Conservation (phyloP, 2,329 filamentous ascomycete genomes). For the Alternaria burnsii region DNA sequence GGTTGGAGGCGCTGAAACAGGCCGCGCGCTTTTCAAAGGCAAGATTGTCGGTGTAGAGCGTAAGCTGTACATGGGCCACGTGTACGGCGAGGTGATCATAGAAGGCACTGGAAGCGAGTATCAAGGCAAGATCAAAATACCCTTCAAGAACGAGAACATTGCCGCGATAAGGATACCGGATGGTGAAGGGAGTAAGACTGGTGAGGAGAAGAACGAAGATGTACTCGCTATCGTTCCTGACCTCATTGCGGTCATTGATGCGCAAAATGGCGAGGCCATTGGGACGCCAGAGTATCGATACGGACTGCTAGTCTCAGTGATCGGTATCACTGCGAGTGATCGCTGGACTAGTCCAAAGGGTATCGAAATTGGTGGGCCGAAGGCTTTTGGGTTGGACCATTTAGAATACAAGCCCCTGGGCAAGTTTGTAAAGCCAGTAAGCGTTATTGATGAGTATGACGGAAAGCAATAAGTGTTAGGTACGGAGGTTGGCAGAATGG, state of each 20-base stretch:
- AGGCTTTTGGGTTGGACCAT: slow-evolving; percentile 59
- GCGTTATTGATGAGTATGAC: slow-evolving; percentile 62
- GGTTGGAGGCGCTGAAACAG: slow-evolving; percentile 50
- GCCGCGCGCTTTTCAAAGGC: slow-evolving; percentile 55
- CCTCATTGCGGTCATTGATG: slow-evolving; percentile 60
- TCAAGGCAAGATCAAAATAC: slow-evolving; percentile 66
- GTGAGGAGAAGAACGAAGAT: slow-evolving; percentile 48
- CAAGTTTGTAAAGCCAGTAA: slow-evolving; percentile 61
- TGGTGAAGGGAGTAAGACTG: slow-evolving; percentile 30
- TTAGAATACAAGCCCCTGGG: slow-evolving; percentile 62
- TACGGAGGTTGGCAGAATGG: neutral
- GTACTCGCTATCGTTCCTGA: slow-evolving; percentile 61
- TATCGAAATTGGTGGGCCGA: slow-evolving; percentile 61
- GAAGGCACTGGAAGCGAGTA: slow-evolving; percentile 40
- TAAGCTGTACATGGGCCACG: slow-evolving; percentile 52
- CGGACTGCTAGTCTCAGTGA: slow-evolving; percentile 60
- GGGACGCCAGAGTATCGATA: slow-evolving; percentile 66
- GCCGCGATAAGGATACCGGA: slow-evolving; percentile 57
- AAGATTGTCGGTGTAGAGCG: slow-evolving; percentile 57
- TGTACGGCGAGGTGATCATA: slow-evolving; percentile 54
- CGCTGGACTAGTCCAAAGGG: slow-evolving; percentile 62
- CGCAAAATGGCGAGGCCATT: slow-evolving; percentile 59
- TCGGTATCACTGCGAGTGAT: slow-evolving; percentile 64
- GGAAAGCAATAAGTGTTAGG: slow-evolving; percentile 14
- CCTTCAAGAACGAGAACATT: slow-evolving; percentile 79